Evolutionary conservation across 1,139 yeast species (phyloP), one percentile per base, ranked within the genome.

Genomic region (Candida neerlandica): DNA sequence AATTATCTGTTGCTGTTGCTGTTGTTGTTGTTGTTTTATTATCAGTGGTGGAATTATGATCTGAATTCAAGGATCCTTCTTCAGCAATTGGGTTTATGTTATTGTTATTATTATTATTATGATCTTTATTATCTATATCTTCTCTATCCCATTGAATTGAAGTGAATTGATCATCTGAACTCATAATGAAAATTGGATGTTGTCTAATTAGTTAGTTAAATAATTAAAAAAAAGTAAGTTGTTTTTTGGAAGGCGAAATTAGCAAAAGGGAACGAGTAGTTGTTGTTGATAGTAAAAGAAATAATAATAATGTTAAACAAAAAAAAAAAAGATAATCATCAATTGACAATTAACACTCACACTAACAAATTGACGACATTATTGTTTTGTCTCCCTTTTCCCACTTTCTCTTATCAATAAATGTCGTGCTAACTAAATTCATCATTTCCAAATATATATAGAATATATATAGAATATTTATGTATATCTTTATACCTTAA

Each of bases 141-240:
- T 70, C 81, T 52, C 81, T 70, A 58, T 80, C 85, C 83, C 83
- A 80, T 59, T 78, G 83, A 46, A 81, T 77, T 39, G 85, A 80
- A 1, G 84, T 78, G 62, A 81, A 81, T 58, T 80, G 81, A 55
- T 80, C 84, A 48, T 75, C 80, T 15, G 70, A 56, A 54, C 62
- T 66, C 66, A 67, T 67, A 26, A 9, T 46, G 21, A 15, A 12
- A n/a, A n/a, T n/a, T n/a, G n/a, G n/a, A n/a, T n/a, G n/a, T n/a
- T n/a, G n/a, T n/a, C n/a, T n/a, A n/a, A n/a, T n/a, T n/a, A n/a
- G n/a, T n/a, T n/a, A n/a, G n/a, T n/a, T n/a, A n/a, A n/a, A 67
- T 67, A 26, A 9, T 46, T 21, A 15, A 12, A 27, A 30, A 30
- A 14, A 30, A 21, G 34, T 39, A n/a, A n/a, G n/a, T n/a, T n/a